Evolutionary conservation across 257 asterid species (phyloP), one percentile per base, ranked within the genome.

Genomic region (Solanum tarijense): DNA sequence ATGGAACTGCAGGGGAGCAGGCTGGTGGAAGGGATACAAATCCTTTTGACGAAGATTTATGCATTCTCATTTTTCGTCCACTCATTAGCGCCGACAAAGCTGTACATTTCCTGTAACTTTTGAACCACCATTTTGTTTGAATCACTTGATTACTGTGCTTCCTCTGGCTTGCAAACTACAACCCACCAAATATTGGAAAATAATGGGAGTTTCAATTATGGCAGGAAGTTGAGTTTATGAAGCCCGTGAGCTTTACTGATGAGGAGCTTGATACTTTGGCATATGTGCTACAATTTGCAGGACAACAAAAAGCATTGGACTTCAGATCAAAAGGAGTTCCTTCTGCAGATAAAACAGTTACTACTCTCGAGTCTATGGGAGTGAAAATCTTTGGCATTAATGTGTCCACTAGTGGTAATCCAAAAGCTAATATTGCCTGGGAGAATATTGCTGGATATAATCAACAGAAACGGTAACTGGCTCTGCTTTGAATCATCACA

Each of bases 141-240:
- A 14, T 39, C 83, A 79, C 25, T 87, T 81, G 84, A 29, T 46
- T 81, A 29, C 20, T 43, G 36, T 18, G 83, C 46, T 35, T 52
- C 58, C 76, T 71, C 34, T 88, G 65, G 58, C 29, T 84, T 34
- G 35, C 83, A 86, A 75, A 86, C 43, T 66, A 72, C 43, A 72
- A 21, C 52, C 85, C 48, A 46, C 85, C 69, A 16, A 52, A 52
- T n/a, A 76, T 20, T 48, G 62, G 69, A 48, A 32, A 18, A 9
- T 62, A 46, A 85, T 86, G 73, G 88, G 72, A 14, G 85, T 74
- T 83, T 88, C 84, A 72, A 39, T 79, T 52, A 8, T 86, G 14
- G 89, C 94, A 96, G 98, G 99, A 96, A 92, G 90, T 97, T 86
- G 98, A 96, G 92, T 95, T 96, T 91, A 94, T 94, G 95, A 97